phyloP scores from a whole-genome alignment of 1,284 basidiomycete species.

The Rhodotorula sp. region DNA sequence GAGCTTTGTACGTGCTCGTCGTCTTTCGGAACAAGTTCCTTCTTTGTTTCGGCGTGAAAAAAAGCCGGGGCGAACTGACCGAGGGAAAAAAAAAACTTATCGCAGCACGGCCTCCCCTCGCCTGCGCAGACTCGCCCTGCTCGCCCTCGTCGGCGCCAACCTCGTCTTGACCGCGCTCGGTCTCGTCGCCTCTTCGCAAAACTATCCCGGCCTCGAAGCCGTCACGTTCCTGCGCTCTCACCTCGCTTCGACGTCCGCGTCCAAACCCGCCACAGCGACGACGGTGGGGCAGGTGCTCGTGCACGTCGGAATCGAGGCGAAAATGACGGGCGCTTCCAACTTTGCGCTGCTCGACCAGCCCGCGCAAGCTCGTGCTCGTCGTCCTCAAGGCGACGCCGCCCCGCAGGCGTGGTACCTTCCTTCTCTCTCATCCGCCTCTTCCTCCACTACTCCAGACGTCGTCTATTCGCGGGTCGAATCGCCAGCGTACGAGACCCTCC shows the following conservation, averaged over 20 bases:
- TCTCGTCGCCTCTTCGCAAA: conserved; percentile 7
- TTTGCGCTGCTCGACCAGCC: conserved; percentile 18
- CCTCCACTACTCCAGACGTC: neutral
- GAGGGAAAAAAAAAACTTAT: no score
- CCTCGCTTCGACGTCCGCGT: neutral
- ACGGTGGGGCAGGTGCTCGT: neutral
- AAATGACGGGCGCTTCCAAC: conserved; percentile 26
- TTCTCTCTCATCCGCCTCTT: accelerated
- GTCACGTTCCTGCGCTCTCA: neutral
- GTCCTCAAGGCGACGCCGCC: neutral
- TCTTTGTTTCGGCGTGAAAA: no score
- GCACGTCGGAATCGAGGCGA: conserved; percentile 15
- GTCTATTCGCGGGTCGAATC: conserved; percentile 12
- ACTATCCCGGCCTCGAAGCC: conserved; percentile 24
- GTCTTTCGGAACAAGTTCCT: no score
- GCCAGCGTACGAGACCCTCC: neutral
- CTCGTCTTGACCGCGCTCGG: conserved; percentile 17
- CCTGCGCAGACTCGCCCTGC: conserved; percentile 7
- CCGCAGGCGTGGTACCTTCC: conserved; percentile 16
- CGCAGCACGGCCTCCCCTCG: conserved; percentile 15
- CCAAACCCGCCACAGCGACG: neutral
- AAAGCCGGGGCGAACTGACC: neutral
- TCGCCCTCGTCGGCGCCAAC: conserved; percentile 17
- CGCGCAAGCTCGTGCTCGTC: neutral
- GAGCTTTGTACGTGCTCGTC: conserved; percentile 46